Evolutionary conservation across 2,329 filamentous ascomycete species (phyloP), one percentile per base, ranked within the genome.

Genomic region (Epichloe brachyelytri): DNA sequence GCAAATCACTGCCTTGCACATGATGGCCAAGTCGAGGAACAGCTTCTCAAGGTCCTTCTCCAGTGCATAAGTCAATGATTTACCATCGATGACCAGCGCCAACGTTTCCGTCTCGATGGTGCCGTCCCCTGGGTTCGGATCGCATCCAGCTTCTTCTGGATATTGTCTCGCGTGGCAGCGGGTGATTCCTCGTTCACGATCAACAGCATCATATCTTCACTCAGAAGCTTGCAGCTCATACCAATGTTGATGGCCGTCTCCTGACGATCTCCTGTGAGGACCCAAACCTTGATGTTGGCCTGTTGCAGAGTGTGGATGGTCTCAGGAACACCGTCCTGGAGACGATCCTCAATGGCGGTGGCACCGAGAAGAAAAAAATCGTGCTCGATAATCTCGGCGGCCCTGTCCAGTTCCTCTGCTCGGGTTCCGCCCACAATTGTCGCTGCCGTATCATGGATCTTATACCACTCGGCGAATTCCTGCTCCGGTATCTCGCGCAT

Each of bases 161-260:
- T 73, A 60, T 95, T 97, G 62, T 93, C 86, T 48, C 87, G 78
- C 4, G 93, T 97, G 4, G 82, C 86, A 37, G 77, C 74, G 14
- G 88, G 77, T 46, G 73, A 78, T 60, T 97, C 90, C 64, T 98
- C 93, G 62, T 98, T 98, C 62, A 98, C 79, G 59, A 98, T 96
- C 50, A 98, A 73, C 11, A 98, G 77, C 63, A 93, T 95, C 93
- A 98, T 98, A 61, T 98, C 94, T 68, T 98, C 93, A 58, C 89
- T 95, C 54, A 98, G 88, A 47, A 98, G 78, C 71, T 97, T 97
- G 71, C 93, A 98, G 66, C 89, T 96, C 93, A 98, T 98, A 57
- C 94, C 93, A 58, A 98, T 98, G 67, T 98, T 98, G 78, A 98
- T 98, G 51, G 93, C 93, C 30, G 93, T 98, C 69, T 98, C 93